A percentile compares a stretch with the other conserved stretches of the same genome.
These are phyloP conservation scores for Uronychia binucleata DNA, from an alignment of 73 alveolate species.

Conservation along the genomic window DNA sequence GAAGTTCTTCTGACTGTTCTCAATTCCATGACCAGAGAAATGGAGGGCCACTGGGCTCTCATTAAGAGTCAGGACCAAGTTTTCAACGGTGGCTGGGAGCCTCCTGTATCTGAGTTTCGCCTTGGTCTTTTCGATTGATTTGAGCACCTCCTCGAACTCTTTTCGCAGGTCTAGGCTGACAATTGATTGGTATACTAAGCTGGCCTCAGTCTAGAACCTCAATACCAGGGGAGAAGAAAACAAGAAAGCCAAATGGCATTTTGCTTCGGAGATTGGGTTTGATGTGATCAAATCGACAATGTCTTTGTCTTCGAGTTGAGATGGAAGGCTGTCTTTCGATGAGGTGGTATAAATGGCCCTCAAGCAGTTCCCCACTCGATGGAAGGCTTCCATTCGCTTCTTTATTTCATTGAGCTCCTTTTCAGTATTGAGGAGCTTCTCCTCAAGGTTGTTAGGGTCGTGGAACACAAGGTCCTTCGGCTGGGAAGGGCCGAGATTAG, in stretches of 20 bases:
- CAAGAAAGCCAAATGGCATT: slow-evolving; percentile 38
- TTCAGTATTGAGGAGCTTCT: background rate
- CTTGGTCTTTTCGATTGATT: slow-evolving; percentile 37
- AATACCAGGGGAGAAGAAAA: slow-evolving; percentile 54
- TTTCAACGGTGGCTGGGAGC: slow-evolving; percentile 38
- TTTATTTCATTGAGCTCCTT: background rate
- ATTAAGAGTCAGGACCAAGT: slow-evolving; percentile 14
- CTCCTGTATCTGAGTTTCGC: slow-evolving; percentile 12
- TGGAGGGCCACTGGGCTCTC: slow-evolving; percentile 54
- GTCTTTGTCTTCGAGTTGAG: background rate
- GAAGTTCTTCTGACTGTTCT: slow-evolving; percentile 1
- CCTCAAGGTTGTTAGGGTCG: background rate
- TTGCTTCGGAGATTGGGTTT: slow-evolving; percentile 19
- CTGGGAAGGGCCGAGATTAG: background rate
- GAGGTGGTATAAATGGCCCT: background rate
- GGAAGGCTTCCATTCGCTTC: background rate
- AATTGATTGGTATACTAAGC: background rate
- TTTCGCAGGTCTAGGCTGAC: slow-evolving; percentile 16
- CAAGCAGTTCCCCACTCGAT: background rate
- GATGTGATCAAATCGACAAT: background rate
- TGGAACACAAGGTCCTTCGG: background rate
- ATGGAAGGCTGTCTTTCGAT: background rate
- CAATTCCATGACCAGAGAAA: slow-evolving; percentile 63
- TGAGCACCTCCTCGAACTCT: slow-evolving; percentile 37
- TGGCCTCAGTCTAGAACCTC: slow-evolving; percentile 17